Conservation (phyloP, 2,329 filamentous ascomycete genomes). For the Monosporascus cannonballus region DNA sequence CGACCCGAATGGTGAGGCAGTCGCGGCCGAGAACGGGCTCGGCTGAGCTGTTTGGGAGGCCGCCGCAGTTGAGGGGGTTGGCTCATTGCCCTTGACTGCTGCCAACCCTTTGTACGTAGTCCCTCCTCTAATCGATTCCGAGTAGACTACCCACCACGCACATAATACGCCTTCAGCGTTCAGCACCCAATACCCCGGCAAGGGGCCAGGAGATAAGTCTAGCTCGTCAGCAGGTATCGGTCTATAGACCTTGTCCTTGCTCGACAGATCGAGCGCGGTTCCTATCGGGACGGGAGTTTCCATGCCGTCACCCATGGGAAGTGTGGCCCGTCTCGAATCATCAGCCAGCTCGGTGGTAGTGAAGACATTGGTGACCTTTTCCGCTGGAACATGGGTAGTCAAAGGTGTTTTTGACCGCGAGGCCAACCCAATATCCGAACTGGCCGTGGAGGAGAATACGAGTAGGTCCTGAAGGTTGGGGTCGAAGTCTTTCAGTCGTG, state of each 20-base stretch:
- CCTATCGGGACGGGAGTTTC: conserved; percentile 76
- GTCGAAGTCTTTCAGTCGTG: conserved; percentile 72
- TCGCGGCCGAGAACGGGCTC: conserved; percentile 14
- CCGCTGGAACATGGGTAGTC: conserved; percentile 51
- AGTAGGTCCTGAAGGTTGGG: conserved; percentile 77
- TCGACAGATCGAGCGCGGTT: conserved; percentile 75
- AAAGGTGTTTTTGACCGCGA: conserved; percentile 67
- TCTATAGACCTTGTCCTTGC: conserved; percentile 68
- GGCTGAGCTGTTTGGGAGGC: conserved; percentile 26
- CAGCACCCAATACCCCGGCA: conserved; percentile 78
- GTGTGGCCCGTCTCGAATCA: conserved; percentile 67
- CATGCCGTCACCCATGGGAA: conserved; percentile 64
- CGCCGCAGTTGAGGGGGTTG: conserved; percentile 23
- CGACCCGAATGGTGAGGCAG: conserved; percentile 35
- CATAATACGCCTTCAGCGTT: conserved; percentile 84
- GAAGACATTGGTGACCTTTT: conserved; percentile 61
- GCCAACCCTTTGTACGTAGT: conserved; percentile 68
- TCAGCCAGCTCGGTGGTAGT: conserved; percentile 66
- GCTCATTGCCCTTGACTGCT: conserved; percentile 32
- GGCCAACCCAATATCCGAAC: conserved; percentile 72
- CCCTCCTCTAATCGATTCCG: conserved; percentile 72
- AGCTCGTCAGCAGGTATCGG: conserved; percentile 76
- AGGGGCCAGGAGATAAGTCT: conserved; percentile 68
- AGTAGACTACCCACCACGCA: conserved; percentile 89
- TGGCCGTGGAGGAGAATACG: conserved; percentile 74